Conservation (phyloP, 1,284 basidiomycete genomes). For the Ganoderma multipileum region DNA sequence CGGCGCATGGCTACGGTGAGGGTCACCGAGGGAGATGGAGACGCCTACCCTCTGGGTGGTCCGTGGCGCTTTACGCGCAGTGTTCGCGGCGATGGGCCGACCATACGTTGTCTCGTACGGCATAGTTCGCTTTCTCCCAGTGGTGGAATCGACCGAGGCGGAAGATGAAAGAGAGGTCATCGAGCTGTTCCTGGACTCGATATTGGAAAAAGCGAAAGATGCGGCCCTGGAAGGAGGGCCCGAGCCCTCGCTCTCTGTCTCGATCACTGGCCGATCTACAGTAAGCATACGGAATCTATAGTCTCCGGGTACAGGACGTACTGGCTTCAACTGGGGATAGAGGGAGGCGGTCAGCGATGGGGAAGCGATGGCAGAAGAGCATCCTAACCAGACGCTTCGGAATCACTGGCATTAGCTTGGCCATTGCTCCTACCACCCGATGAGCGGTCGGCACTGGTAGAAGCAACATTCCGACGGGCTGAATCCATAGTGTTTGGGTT, state of each 20-base stretch:
- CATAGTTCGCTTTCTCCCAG: slow-evolving; percentile 26
- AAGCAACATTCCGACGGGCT: not conserved
- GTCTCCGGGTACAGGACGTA: not conserved
- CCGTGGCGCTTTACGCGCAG: slow-evolving; percentile 10
- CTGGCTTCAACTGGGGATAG: slow-evolving; percentile 10
- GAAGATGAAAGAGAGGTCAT: slow-evolving; percentile 23
- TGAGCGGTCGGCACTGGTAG: not conserved
- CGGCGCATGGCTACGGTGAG: not conserved
- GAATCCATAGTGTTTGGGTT: not conserved
- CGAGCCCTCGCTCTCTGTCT: slow-evolving; percentile 26
- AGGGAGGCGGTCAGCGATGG: not conserved
- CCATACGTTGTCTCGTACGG: slow-evolving; percentile 20
- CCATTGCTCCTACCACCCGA: not conserved
- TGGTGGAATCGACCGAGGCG: slow-evolving; percentile 13
- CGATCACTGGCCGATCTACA: slow-evolving; percentile 13
- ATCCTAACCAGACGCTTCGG: not conserved
- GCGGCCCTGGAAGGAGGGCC: slow-evolving; percentile 7
- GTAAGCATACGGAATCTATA: not conserved
- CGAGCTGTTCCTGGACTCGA: slow-evolving; percentile 16
- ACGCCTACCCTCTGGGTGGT: slow-evolving; percentile 6
- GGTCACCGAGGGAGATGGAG: not conserved
- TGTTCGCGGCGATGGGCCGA: not conserved
- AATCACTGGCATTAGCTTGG: not conserved
- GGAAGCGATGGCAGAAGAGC: not conserved
- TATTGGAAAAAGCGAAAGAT: slow-evolving; percentile 24